A percentile compares a stretch with the other conserved stretches of the same genome.
Conservation (phyloP, 2,329 filamentous ascomycete genomes). For the Aspergillus sp. region DNA sequence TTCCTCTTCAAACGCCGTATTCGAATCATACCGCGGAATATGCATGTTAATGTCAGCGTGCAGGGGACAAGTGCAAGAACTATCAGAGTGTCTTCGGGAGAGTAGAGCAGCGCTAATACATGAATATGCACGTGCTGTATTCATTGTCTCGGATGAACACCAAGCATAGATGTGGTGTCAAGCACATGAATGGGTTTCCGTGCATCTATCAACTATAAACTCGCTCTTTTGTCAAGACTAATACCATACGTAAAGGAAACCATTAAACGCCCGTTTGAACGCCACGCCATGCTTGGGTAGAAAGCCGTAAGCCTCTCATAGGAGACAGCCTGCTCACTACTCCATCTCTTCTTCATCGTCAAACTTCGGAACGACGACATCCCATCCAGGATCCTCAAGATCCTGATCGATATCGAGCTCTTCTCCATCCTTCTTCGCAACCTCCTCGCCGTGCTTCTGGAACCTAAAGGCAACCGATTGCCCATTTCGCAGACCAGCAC, state of each 20-base stretch:
- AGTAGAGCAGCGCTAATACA: too few relatives aligned
- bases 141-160: too few relatives aligned
- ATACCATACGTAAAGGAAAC: not conserved
- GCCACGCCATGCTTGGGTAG: not conserved
- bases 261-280: not conserved
- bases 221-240: not conserved
- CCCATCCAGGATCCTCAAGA: conserved; percentile 28
- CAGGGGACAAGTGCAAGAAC: too few relatives aligned
- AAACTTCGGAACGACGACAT: conserved; percentile 27
- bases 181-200: too few relatives aligned
- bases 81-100: too few relatives aligned
- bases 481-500: conserved; percentile 22
- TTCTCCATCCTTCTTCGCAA: conserved; percentile 5
- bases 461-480: conserved; percentile 31
- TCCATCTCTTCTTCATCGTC: conserved; percentile 26
- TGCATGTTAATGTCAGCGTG: too few relatives aligned
- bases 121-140: too few relatives aligned
- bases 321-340: not conserved
- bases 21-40: too few relatives aligned
- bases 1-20: too few relatives aligned
- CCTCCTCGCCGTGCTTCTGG: conserved; percentile 11
- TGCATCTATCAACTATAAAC: too few relatives aligned
- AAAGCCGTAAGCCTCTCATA: not conserved
- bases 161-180: too few relatives aligned
- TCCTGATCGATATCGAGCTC: conserved; percentile 20